These are phyloP conservation scores for Terfezia claveryi DNA, from an alignment of 495 filamentous ascomycete species.

Conservation along the genomic window DNA sequence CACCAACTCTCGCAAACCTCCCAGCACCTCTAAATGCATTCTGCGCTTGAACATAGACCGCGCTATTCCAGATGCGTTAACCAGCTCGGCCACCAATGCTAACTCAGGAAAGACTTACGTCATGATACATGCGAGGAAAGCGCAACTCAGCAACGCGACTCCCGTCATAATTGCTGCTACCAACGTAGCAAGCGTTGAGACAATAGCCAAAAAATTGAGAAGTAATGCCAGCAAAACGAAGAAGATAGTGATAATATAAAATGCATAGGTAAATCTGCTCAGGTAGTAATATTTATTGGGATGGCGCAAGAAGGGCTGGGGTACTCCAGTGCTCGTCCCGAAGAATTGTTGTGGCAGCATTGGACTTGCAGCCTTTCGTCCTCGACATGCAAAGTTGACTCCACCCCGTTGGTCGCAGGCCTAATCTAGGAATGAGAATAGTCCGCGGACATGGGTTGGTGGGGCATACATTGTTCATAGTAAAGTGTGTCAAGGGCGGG, in stretches of 20 bases:
- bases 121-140: conserved; percentile 41
- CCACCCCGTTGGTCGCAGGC: conserved; percentile 20
- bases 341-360: conserved; percentile 48
- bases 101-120: conserved; percentile 32
- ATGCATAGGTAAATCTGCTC: conserved; percentile 50
- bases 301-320: conserved; percentile 22
- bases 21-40: conserved; percentile 10
- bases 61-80: neutral
- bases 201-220: conserved; percentile 37
- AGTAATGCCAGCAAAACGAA: conserved; percentile 39
- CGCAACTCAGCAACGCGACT: conserved; percentile 39
- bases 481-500: conserved; percentile 40
- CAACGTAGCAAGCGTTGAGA: conserved; percentile 36
- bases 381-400: conserved; percentile 32
- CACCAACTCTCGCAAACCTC: conserved; percentile 16
- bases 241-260: conserved; percentile 45
- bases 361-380: conserved; percentile 34
- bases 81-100: neutral
- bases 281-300: conserved; percentile 39
- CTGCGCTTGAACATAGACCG: conserved; percentile 11
- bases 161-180: conserved; percentile 33
- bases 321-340: conserved; percentile 32
- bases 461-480: conserved; percentile 35
- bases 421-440: too few species aligned
- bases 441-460: neutral